phyloP scores from a whole-genome alignment of 73 alveolate genomes.

The Tetrahymena thermophila region DNA sequence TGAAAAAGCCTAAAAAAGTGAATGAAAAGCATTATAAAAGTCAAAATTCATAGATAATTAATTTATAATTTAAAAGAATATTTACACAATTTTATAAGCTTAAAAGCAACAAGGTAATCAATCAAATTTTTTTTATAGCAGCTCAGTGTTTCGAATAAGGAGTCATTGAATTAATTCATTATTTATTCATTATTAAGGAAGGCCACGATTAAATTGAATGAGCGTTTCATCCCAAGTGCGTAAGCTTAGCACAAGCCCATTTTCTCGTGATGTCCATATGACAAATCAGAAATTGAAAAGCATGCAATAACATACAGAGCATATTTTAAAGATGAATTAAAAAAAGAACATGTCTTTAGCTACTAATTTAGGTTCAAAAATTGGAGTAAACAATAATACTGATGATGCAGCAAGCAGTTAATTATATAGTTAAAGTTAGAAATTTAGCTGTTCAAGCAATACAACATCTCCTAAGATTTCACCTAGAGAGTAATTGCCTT shows the following conservation, averaged over 20 bases:
- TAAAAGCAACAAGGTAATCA: neutral
- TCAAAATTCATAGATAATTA: neutral
- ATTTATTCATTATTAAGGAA: neutral
- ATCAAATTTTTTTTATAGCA: neutral
- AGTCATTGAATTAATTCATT: neutral
- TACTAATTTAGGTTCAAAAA: neutral
- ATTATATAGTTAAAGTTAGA: too few species aligned
- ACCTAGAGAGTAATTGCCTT: neutral
- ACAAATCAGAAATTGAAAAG: neutral
- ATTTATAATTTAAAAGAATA: neutral
- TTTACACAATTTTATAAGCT: neutral
- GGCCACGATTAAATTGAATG: neutral
- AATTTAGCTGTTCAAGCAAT: neutral
- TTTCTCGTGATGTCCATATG: neutral
- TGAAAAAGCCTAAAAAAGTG: neutral
- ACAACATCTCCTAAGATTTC: neutral
- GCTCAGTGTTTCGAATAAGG: neutral
- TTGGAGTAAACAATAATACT: neutral
- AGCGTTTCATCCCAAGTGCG: neutral
- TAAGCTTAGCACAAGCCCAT: neutral
- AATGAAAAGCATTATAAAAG: neutral
- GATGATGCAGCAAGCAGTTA: neutral
- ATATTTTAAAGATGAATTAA: neutral
- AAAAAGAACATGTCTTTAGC: neutral
- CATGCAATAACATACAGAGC: neutral